Evolutionary conservation across 1,139 yeast species (phyloP), one percentile per base, ranked within the genome.

Genomic region (Protomyces pachydermus): DNA sequence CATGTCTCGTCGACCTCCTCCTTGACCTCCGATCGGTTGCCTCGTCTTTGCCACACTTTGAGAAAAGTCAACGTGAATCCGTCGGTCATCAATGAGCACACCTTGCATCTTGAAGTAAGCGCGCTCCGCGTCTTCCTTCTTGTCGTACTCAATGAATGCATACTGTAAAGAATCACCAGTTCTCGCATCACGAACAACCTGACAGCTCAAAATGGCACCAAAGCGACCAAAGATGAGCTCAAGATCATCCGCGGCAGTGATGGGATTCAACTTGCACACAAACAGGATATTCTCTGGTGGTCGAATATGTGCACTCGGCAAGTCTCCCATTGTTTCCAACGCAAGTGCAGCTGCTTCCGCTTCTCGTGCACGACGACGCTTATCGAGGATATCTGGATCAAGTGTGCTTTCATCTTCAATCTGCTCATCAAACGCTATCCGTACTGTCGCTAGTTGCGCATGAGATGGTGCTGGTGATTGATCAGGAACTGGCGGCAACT

Each of bases 31-130:
- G 3, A 28, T 28, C 42, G 16, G 9, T 45, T 67, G 71, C 20
- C 37, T n/a, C 16, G 16, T 18, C 23, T 52, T 51, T 25, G 73
- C 67, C 39, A 77, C 78, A 68, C 87, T 82, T 71, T 86, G 91
- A 58, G 87, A 82, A 75, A 85, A 86, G 71, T 86, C 90, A 57
- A 86, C 87, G 67, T 83, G 83, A 34, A 86, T 80, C 60, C 87
- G 77, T 38, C 81, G 74, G 63, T 87, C 91, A 71, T 86, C 91
- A 50, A 86, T 83, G 55, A 85, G 70, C 8, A 83, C 86, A 12
- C 81, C 81, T 53, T 83, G 82, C 82, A 86, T 82, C 69, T 81
- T 82, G 62, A 77, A 74, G 71, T 83, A 86, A 0, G 90, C 90
- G 32, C 72, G 68, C 69, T 86, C 90, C 58, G 88, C 85, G 51